These are phyloP conservation scores for Diutina siamensis DNA, from an alignment of 1,139 yeast species.

Conservation along the genomic window DNA sequence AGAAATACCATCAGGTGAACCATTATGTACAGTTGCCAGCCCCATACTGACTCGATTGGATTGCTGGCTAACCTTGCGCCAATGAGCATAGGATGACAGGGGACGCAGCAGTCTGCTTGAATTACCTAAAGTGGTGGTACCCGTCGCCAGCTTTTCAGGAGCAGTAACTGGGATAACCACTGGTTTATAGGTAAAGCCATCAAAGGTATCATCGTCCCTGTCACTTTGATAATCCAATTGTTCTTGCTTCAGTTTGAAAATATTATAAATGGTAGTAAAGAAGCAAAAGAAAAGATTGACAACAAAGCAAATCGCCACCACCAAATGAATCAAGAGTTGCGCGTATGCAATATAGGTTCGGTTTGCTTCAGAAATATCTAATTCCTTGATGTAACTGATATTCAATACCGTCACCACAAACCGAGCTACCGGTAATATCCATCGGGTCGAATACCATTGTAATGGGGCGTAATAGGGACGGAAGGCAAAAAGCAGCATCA, in stretches of 20 bases:
- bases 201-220: background rate
- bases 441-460: constrained; percentile 27
- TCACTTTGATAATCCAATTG: background rate
- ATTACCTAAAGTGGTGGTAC: background rate
- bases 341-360: constrained; percentile 31
- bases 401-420: constrained; percentile 27
- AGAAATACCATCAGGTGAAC: background rate
- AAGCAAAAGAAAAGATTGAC: constrained; percentile 23
- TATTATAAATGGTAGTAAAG: constrained; percentile 13
- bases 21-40: background rate
- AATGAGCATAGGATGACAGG: constrained; percentile 1
- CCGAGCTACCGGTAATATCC: constrained; percentile 26
- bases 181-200: background rate
- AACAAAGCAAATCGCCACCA: constrained; percentile 26
- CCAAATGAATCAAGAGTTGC: constrained; percentile 27
- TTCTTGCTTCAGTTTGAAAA: background rate
- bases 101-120: background rate
- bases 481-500: constrained; percentile 19
- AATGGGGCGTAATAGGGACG: constrained; percentile 32
- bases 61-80: constrained; percentile 1
- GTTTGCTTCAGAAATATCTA: constrained; percentile 21
- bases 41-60: background rate
- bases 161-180: background rate
- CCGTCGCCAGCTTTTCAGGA: constrained; percentile 7
- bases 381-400: constrained; percentile 26